Evolutionary conservation across 2,329 filamentous ascomycete species (phyloP), one percentile per base, ranked within the genome.

Genomic region (Sclerotinia glacialis): DNA sequence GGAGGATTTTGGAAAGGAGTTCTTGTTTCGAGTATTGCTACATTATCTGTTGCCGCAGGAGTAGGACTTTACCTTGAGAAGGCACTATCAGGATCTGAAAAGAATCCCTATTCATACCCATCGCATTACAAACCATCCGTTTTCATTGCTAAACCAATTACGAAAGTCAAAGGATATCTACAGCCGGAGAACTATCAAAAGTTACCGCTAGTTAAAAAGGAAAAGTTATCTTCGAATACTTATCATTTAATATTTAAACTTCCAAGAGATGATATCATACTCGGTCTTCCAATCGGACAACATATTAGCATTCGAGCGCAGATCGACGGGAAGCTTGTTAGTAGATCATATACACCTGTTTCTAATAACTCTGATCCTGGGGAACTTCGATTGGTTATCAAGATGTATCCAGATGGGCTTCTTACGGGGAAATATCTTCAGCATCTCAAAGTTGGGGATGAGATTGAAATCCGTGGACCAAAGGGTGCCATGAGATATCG

Each of bases 401-500:
- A 81, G 67, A 76, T 79, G 49, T 86, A 86, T 70, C 78, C 81
- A 0, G 77, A 83, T 55, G 84, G 84, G 37, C 74, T 78, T 46
- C 75, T 85, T n/a, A 84, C 83, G 0, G 79, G 78, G 2, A 75
- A 77, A 18, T 83, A 85, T 71, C 78, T 86, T 2, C 78, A 77
- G 1, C 74, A 77, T 52, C 77, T 86, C 3, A 65, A 80, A 0
- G 67, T 82, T 9, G 83, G 83, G 18, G 82, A 85, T 63, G 75
- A 79, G 69, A 80, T 85, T 3, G 75, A 79, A 3, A 81, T 86
- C 72, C 79, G 84, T 18, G 85, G 84, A 0, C 84, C 85, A 47
- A 86, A 85, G 73, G 84, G 84, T 12, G 80, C 82, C 1, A 85
- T 86, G 82, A 78, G 78, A 12, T 86, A 86, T 72, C 73, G 73